Evolutionary conservation across 75 land plant species (phyloP).

Genomic region (Cupressus sempervirens): DNA sequence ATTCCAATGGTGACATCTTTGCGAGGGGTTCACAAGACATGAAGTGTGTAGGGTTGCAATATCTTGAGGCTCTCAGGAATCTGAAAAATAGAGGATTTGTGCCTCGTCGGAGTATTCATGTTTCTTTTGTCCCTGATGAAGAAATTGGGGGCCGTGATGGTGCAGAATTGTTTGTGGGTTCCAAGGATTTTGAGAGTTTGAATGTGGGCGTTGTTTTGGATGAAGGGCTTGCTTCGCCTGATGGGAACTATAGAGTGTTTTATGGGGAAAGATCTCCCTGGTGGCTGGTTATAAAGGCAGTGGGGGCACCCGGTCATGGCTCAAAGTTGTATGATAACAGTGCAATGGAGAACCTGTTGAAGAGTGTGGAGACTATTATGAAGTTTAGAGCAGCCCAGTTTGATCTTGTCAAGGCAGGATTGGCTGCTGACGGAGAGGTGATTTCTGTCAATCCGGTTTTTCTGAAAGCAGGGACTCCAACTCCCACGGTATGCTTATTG

Average conservation of each 20-base stretch:
- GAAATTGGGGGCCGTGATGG: constrained; percentile 93
- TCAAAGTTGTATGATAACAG: constrained; percentile 81
- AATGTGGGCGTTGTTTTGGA: constrained; percentile 81
- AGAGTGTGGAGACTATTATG: constrained; percentile 61
- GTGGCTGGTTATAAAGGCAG: constrained; percentile 75
- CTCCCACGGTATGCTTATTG: constrained; percentile 60
- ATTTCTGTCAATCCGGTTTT: constrained; percentile 79
- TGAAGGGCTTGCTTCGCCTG: constrained; percentile 81
- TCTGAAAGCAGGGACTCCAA: constrained; percentile 85
- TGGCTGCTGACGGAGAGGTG: constrained; percentile 82
- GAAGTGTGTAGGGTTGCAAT: constrained; percentile 96
- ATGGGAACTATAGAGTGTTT: constrained; percentile 55
- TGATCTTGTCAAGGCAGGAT: constrained; percentile 74
- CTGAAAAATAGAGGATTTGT: constrained; percentile 49
- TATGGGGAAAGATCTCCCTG: constrained; percentile 76
- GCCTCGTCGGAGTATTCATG: constrained; percentile 59
- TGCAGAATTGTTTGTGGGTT: constrained; percentile 46
- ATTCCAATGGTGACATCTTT: constrained; percentile 54
- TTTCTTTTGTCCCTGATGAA: constrained; percentile 90
- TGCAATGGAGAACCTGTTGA: constrained; percentile 84
- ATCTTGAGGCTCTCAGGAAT: constrained; percentile 77
- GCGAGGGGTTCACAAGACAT: constrained; percentile 97
- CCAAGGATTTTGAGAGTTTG: constrained; percentile 51
- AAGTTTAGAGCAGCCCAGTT: constrained; percentile 76
- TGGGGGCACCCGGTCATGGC: constrained; percentile 85